Evolutionary conservation across 2,329 filamentous ascomycete genomes (phyloP).

Genomic region (Epichloe bromicola): DNA sequence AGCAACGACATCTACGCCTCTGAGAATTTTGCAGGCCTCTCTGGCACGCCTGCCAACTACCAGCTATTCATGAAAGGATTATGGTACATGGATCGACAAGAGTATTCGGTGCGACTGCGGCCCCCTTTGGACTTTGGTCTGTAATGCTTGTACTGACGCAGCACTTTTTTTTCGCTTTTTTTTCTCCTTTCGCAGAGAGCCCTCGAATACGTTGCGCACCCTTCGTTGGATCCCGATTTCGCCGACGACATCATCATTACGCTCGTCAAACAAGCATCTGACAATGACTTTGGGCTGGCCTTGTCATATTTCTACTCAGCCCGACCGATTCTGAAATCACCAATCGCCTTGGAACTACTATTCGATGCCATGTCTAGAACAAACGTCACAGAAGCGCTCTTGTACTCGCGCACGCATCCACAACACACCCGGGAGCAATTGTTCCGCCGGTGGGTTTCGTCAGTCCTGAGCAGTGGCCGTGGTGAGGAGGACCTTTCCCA

Average conservation of each 20-base stretch:
- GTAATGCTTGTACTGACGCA: not conserved
- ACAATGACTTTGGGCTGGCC: constrained; percentile 49
- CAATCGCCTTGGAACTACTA: constrained; percentile 49
- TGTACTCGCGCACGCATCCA: constrained; percentile 55
- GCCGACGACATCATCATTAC: constrained; percentile 66
- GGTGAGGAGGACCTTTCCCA: constrained; percentile 31
- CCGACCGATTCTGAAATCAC: constrained; percentile 55
- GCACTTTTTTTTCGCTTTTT: too few relatives aligned
- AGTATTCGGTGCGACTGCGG: constrained; percentile 42
- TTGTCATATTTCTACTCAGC: constrained; percentile 70
- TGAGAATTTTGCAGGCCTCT: constrained; percentile 44
- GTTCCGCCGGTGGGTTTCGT: constrained; percentile 51
- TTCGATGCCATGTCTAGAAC: constrained; percentile 56
- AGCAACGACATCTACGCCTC: constrained; percentile 38
- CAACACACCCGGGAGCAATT: constrained; percentile 48
- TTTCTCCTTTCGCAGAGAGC: constrained; percentile 35
- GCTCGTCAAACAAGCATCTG: constrained; percentile 48
- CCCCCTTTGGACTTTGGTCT: not conserved
- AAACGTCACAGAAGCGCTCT: constrained; percentile 59
- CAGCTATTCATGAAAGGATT: constrained; percentile 70
- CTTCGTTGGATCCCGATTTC: constrained; percentile 68
- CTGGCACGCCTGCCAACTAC: constrained; percentile 62
- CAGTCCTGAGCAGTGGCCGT: constrained; percentile 35
- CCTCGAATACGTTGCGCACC: constrained; percentile 65
- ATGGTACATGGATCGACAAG: constrained; percentile 63